Percentiles rank a stretch among this genome's conserved stretches.
phyloP scores from a whole-genome alignment of 1,284 basidiomycete genomes.

The Leccinum griseonigrum region DNA sequence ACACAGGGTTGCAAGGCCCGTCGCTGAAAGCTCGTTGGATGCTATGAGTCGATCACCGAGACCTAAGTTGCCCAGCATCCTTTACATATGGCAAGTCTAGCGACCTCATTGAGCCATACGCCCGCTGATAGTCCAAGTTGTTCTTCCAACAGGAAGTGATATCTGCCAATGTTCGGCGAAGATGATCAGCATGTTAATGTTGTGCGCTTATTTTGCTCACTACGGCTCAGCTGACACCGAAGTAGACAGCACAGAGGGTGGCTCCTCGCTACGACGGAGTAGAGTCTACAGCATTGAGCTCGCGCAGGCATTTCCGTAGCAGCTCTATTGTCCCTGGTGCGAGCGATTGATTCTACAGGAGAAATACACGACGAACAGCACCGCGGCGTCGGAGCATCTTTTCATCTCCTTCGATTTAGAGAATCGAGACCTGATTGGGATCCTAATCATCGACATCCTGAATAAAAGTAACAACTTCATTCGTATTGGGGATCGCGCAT shows the following conservation, averaged over 20 bases:
- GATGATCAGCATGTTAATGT: conserved; percentile 21
- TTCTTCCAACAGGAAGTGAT: conserved; percentile 24
- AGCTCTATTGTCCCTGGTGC: conserved; percentile 9
- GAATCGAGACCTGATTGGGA: conserved; percentile 15
- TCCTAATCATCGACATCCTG: conserved; percentile 23
- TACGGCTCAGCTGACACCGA: conserved; percentile 19
- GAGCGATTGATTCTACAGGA: conserved; percentile 25
- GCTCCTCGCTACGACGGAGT: conserved; percentile 13
- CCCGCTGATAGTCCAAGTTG: conserved; percentile 10
- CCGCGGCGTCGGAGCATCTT: conserved; percentile 1
- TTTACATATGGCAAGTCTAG: conserved; percentile 13
- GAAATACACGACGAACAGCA: conserved; percentile 18
- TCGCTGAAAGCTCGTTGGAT: background rate
- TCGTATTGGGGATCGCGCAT: conserved; percentile 14
- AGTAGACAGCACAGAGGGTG: conserved; percentile 21
- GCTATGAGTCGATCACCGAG: conserved; percentile 4
- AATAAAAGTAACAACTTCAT: conserved; percentile 6
- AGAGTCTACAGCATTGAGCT: conserved; percentile 2
- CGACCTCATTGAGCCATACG: conserved; percentile 4
- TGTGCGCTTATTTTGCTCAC: background rate
- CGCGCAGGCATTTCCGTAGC: conserved; percentile 4
- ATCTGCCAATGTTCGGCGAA: conserved; percentile 4
- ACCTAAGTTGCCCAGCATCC: conserved; percentile 2
- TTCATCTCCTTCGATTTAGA: conserved; percentile 23
- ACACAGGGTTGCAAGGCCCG: background rate